Percentiles rank a stretch among this genome's conserved stretches.
phyloP scores from a whole-genome alignment of 2,329 filamentous ascomycete genomes.

The Septoria petroselini region DNA sequence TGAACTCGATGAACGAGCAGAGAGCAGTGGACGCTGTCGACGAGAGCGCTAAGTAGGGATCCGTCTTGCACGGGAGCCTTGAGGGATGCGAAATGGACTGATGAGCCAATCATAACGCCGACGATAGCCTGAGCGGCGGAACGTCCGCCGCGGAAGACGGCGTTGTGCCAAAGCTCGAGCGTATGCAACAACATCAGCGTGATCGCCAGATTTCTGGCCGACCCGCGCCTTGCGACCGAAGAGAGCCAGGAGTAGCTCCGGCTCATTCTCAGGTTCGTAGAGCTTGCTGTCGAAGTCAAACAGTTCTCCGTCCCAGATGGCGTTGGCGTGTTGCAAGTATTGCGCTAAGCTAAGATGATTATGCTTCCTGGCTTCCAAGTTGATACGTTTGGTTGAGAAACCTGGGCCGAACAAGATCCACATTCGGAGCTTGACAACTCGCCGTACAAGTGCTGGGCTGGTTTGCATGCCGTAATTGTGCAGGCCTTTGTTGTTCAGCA shows the following conservation, averaged over 20 bases:
- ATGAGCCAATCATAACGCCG: conserved; percentile 18
- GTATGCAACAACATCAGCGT: conserved; percentile 29
- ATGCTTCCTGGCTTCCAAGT: conserved; percentile 19
- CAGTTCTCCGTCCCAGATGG: conserved; percentile 28
- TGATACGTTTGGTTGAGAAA: conserved; percentile 25
- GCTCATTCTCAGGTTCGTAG: conserved; percentile 15
- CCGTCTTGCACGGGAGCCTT: not conserved
- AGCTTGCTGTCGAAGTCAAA: conserved; percentile 22
- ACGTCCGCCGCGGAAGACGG: not conserved
- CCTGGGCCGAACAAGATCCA: conserved; percentile 39
- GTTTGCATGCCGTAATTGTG: conserved; percentile 17
- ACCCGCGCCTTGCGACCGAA: conserved; percentile 24
- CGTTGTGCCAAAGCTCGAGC: conserved; percentile 15
- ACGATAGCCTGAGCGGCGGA: not conserved
- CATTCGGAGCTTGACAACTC: conserved; percentile 32
- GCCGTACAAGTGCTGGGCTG: conserved; percentile 19
- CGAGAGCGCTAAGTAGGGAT: conserved; percentile 12
- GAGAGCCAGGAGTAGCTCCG: conserved; percentile 24
- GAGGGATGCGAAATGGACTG: conserved; percentile 23
- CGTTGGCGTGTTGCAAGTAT: conserved; percentile 35
- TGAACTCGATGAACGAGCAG: conserved; percentile 44
- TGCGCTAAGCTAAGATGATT: conserved; percentile 31
- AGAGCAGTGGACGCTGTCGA: conserved; percentile 36
- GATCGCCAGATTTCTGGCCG: conserved; percentile 16
- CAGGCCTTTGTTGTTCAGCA: conserved; percentile 29